A percentile compares a stretch with the other conserved stretches of the same genome.
Conservation (phyloP, 2,329 filamentous ascomycete species). For the Fusarium sp. region DNA sequence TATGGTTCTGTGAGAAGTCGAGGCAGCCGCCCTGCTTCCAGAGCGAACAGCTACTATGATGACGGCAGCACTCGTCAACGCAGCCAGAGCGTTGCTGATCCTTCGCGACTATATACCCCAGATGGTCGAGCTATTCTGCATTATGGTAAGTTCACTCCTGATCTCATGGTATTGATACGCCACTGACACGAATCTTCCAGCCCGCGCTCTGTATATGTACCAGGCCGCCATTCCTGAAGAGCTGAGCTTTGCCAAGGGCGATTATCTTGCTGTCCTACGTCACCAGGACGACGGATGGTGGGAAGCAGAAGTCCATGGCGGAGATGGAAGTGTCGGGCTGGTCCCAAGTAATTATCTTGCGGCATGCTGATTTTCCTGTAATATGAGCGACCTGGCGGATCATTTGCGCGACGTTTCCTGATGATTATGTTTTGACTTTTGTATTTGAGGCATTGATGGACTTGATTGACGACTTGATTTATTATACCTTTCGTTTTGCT, state of each 20-base stretch:
- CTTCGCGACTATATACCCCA: conserved; percentile 82
- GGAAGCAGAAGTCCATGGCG: conserved; percentile 92
- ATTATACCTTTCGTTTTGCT: conserved; percentile 34
- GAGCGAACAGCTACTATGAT: conserved; percentile 69
- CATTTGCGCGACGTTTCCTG: conserved; percentile 1
- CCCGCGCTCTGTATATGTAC: conserved; percentile 94
- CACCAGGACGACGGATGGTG: conserved; percentile 99
- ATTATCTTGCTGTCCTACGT: conserved; percentile 86
- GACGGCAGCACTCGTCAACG: conserved; percentile 64
- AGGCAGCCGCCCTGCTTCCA: conserved; percentile 62
- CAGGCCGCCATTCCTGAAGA: conserved; percentile 95
- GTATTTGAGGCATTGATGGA: conserved; percentile 10
- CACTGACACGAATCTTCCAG: conserved; percentile 60
- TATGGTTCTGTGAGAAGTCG: conserved; percentile 69
- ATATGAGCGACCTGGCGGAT: conserved; percentile 22
- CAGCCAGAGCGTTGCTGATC: conserved; percentile 89
- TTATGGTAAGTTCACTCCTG: conserved; percentile 78
- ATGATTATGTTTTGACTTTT: conserved; percentile 19
- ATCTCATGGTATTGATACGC: neutral
- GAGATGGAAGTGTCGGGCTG: conserved; percentile 68
- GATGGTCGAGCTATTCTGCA: conserved; percentile 91
- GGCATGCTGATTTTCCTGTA: conserved; percentile 55
- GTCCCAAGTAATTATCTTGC: conserved; percentile 78
- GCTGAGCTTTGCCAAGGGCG: conserved; percentile 90
- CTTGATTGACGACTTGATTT: conserved; percentile 31